These are phyloP conservation scores for Calvatia gigantea DNA, from an alignment of 768 basidiomycete genomes.

Conservation along the genomic window DNA sequence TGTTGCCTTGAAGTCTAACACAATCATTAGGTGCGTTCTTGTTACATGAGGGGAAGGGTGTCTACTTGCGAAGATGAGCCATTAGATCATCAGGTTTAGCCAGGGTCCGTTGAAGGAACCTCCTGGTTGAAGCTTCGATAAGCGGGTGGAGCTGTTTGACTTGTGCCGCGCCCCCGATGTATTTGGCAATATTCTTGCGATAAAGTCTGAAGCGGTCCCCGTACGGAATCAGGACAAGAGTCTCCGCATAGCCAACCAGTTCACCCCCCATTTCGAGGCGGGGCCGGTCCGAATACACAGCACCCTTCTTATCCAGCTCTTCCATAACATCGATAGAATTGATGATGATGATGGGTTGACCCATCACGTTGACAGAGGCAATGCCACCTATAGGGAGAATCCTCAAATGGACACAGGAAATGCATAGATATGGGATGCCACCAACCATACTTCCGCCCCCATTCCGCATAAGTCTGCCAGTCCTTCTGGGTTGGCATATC, in stretches of 20 bases:
- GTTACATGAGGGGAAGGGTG: not conserved
- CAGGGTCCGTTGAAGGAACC: conserved; percentile 34
- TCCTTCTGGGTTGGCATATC: conserved; percentile 41
- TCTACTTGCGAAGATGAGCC: conserved; percentile 40
- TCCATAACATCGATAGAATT: conserved; percentile 41
- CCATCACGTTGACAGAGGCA: conserved; percentile 36
- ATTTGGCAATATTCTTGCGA: conserved; percentile 39
- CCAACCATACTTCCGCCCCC: conserved; percentile 52
- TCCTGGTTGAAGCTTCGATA: conserved; percentile 30
- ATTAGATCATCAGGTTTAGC: conserved; percentile 27
- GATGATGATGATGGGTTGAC: conserved; percentile 44
- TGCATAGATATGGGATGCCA: not conserved
- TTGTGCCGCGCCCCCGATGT: conserved; percentile 32
- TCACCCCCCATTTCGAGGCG: conserved; percentile 48
- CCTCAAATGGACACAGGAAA: not conserved
- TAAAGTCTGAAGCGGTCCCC: conserved; percentile 40
- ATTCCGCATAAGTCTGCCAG: conserved; percentile 48
- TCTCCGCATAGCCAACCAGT: conserved; percentile 44
- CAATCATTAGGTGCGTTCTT: conserved; percentile 1
- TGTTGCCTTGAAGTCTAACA: conserved; percentile 44
- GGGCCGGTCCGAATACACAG: conserved; percentile 47
- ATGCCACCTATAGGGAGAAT: conserved; percentile 28
- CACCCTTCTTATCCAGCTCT: conserved; percentile 44
- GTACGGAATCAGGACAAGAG: conserved; percentile 42
- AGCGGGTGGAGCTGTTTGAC: conserved; percentile 28